A percentile compares a stretch with the other conserved stretches of the same genome.
Conservation (phyloP, 2,329 filamentous ascomycete genomes). For the Madurella fahalii region DNA sequence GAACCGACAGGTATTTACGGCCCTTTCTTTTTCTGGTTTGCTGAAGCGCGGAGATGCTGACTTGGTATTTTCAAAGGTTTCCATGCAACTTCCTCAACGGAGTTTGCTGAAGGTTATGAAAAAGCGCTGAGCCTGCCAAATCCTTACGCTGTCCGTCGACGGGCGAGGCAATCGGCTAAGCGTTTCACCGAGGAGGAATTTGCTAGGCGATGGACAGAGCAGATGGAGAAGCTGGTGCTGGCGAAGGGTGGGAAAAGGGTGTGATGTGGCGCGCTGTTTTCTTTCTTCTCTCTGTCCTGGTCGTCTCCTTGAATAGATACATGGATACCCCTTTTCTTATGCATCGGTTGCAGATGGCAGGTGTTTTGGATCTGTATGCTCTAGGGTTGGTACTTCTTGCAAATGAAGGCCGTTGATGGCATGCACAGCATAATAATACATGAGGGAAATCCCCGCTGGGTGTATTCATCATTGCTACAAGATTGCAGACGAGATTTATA, state of each 20-base stretch:
- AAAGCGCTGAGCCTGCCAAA: slow-evolving; percentile 70
- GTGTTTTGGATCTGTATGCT: slow-evolving; percentile 1
- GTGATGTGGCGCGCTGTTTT: background rate
- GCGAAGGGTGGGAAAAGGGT: slow-evolving; percentile 5
- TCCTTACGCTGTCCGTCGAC: slow-evolving; percentile 66
- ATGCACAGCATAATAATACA: background rate
- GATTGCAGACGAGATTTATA: background rate
- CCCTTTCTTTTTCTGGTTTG: background rate
- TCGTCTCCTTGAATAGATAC: slow-evolving; percentile 8
- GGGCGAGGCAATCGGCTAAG: slow-evolving; percentile 73
- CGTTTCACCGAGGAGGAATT: slow-evolving; percentile 89
- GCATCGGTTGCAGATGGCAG: background rate
- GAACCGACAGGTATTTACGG: slow-evolving; percentile 63
- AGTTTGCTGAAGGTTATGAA: slow-evolving; percentile 79
- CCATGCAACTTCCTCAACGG: slow-evolving; percentile 70
- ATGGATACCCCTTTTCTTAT: slow-evolving; percentile 24
- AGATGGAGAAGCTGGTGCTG: slow-evolving; percentile 68
- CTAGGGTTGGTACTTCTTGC: background rate
- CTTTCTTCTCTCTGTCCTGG: slow-evolving; percentile 1
- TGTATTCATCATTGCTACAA: background rate
- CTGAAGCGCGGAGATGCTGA: background rate
- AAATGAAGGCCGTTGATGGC: background rate
- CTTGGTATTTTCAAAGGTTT: slow-evolving; percentile 55
- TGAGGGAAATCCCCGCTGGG: background rate
- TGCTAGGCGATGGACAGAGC: slow-evolving; percentile 67